Percentiles rank a stretch among this genome's conserved stretches.
These are phyloP conservation scores for Amyloporia xantha DNA, from an alignment of 768 basidiomycete genomes.

Conservation along the genomic window DNA sequence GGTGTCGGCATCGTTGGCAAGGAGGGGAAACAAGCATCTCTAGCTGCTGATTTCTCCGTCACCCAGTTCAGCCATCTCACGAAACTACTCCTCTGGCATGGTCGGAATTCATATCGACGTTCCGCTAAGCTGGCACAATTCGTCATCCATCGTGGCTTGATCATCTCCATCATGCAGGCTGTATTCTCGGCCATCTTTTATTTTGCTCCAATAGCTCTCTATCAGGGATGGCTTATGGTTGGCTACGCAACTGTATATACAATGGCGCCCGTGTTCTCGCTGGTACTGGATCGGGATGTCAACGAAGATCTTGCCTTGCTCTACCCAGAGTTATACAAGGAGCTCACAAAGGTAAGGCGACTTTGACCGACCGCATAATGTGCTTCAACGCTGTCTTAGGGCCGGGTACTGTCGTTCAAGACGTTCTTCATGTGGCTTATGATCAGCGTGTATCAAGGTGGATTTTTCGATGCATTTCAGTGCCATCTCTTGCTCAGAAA, in stretches of 20 bases:
- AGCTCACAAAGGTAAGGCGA: conserved; percentile 78
- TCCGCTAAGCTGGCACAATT: conserved; percentile 98
- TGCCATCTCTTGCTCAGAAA: neutral
- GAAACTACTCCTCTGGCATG: conserved; percentile 97
- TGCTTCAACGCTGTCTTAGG: conserved; percentile 39
- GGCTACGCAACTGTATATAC: conserved; percentile 96
- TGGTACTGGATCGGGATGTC: conserved; percentile 93
- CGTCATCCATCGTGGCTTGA: conserved; percentile 94
- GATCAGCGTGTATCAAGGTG: conserved; percentile 97
- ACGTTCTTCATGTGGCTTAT: conserved; percentile 98
- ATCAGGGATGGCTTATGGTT: conserved; percentile 97
- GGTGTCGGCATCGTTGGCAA: conserved; percentile 98
- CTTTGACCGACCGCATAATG: neutral
- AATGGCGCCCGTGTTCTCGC: conserved; percentile 97
- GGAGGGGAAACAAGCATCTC: conserved; percentile 96
- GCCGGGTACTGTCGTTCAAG: conserved; percentile 91
- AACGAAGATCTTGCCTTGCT: conserved; percentile 91
- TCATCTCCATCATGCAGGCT: conserved; percentile 97
- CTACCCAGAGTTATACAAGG: conserved; percentile 98
- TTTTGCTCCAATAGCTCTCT: conserved; percentile 93
- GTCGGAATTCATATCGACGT: conserved; percentile 96
- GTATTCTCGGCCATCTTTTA: conserved; percentile 92
- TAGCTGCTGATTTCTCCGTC: conserved; percentile 98
- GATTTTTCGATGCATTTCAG: conserved; percentile 6
- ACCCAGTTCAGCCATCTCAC: conserved; percentile 95